phyloP scores from a whole-genome alignment of 1,139 yeast genomes.

The Wickerhamomyces sp. region DNA sequence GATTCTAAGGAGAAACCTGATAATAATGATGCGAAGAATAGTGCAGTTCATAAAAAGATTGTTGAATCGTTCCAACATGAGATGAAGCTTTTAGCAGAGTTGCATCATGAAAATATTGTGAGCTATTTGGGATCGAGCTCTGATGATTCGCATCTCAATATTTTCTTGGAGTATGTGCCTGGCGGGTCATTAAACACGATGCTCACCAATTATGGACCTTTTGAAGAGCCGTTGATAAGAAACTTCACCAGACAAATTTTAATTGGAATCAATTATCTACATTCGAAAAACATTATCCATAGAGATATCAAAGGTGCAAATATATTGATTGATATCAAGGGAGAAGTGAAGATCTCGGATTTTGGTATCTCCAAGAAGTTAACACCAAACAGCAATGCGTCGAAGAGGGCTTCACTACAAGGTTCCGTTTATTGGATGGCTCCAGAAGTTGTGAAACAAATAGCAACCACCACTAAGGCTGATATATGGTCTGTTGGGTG shows the following conservation, averaged over 20 bases:
- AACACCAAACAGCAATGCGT: constrained; percentile 25
- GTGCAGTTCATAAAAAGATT: constrained; percentile 50
- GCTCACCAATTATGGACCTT: constrained; percentile 83
- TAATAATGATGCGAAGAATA: constrained; percentile 10
- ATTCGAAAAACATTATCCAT: constrained; percentile 79
- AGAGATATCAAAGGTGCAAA: constrained; percentile 94
- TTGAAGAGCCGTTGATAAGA: constrained; percentile 83
- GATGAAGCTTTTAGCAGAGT: constrained; percentile 69
- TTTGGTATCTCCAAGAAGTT: constrained; percentile 86
- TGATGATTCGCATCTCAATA: constrained; percentile 66
- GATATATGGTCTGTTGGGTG: constrained; percentile 98
- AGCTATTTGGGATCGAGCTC: constrained; percentile 83
- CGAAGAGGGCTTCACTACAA: constrained; percentile 77
- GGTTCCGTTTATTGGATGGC: constrained; percentile 99
- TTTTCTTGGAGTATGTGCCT: constrained; percentile 91
- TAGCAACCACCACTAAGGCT: constrained; percentile 82
- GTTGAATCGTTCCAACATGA: constrained; percentile 84
- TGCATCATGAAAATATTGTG: constrained; percentile 90
- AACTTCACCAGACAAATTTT: constrained; percentile 82
- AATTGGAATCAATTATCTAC: constrained; percentile 76
- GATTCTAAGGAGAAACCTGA: constrained; percentile 14
- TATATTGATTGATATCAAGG: constrained; percentile 83
- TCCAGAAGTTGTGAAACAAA: constrained; percentile 92
- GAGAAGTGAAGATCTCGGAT: constrained; percentile 88
- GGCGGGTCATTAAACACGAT: constrained; percentile 94